These are phyloP conservation scores for Saturnispora ahearnii DNA, from an alignment of 805 yeast genomes.

Conservation along the genomic window DNA sequence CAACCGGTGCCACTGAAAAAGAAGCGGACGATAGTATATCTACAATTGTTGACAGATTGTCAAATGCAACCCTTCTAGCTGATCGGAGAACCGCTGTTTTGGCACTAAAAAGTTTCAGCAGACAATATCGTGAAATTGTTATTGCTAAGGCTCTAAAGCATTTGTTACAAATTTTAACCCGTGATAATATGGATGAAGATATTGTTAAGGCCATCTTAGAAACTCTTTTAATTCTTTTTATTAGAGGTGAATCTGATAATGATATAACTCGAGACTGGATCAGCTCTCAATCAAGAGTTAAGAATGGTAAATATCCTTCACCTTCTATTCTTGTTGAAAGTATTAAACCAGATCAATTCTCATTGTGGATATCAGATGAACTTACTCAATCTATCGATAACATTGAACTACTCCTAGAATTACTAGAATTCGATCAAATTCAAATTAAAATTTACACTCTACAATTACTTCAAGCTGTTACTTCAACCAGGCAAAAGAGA, in stretches of 20 bases:
- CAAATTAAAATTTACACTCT: conserved; percentile 73
- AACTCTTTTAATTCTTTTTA: conserved; percentile 72
- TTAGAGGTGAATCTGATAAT: conserved; percentile 52
- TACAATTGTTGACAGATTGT: conserved; percentile 78
- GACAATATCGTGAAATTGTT: conserved; percentile 84
- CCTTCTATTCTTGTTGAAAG: conserved; percentile 52
- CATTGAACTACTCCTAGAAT: conserved; percentile 39
- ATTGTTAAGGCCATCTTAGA: conserved; percentile 76
- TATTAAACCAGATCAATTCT: conserved; percentile 66
- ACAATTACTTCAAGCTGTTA: conserved; percentile 77
- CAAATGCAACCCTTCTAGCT: conserved; percentile 69
- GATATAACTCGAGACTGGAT: conserved; percentile 62
- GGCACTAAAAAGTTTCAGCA: conserved; percentile 78
- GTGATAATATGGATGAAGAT: conserved; percentile 58
- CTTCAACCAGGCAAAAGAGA: conserved; percentile 62
- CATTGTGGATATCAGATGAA: conserved; percentile 93
- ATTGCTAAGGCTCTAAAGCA: conserved; percentile 80
- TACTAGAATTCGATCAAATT: conserved; percentile 44
- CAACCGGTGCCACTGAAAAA: conserved; percentile 25
- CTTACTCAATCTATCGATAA: conserved; percentile 56
- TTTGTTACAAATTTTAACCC: conserved; percentile 52
- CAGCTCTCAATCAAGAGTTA: conserved; percentile 61
- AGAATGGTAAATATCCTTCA: conserved; percentile 72
- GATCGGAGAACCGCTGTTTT: conserved; percentile 90
- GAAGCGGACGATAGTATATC: conserved; percentile 73